Evolutionary conservation across 306 rosid species (phyloP).

Genomic region (Canavalia gladiata): DNA sequence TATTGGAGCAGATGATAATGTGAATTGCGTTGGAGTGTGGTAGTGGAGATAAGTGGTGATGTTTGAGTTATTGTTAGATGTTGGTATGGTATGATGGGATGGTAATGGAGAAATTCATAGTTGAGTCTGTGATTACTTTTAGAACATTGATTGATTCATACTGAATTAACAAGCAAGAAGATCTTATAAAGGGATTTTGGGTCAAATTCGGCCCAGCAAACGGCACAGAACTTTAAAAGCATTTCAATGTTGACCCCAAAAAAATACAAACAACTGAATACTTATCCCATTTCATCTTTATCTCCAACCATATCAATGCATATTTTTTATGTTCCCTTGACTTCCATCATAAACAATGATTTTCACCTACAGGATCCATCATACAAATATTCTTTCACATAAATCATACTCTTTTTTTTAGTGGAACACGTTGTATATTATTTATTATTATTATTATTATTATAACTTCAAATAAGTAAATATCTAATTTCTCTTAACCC

Average conservation of each 20-base stretch:
- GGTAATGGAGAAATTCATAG: slow-evolving; percentile 43
- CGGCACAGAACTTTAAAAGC: slow-evolving; percentile 40
- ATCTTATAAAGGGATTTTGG: slow-evolving; percentile 49
- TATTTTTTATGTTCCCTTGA: slow-evolving; percentile 49
- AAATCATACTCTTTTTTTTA: slow-evolving; percentile 22
- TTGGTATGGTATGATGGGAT: slow-evolving; percentile 41
- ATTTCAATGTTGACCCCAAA: no score
- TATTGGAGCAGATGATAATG: slow-evolving; percentile 20
- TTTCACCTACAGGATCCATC: slow-evolving; percentile 19
- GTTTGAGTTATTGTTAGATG: slow-evolving; percentile 45
- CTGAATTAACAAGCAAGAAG: slow-evolving; percentile 45
- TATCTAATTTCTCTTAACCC: not conserved
- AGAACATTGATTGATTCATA: slow-evolving; percentile 38
- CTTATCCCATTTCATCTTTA: slow-evolving; percentile 41
- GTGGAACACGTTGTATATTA: not conserved
- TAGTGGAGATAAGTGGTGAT: slow-evolving; percentile 45
- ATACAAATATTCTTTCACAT: slow-evolving; percentile 29
- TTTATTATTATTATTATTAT: not conserved
- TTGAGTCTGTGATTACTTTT: slow-evolving; percentile 42
- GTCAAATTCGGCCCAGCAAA: slow-evolving; percentile 54
- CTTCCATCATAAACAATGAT: slow-evolving; percentile 32
- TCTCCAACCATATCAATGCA: slow-evolving; percentile 36
- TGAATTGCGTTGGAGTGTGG: slow-evolving; percentile 22
- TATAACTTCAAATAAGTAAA: no score
- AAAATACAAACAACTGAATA: not conserved